Base-by-base conservation (phyloP, 257 asterid species). In the Penstemon eatonii region DNA sequence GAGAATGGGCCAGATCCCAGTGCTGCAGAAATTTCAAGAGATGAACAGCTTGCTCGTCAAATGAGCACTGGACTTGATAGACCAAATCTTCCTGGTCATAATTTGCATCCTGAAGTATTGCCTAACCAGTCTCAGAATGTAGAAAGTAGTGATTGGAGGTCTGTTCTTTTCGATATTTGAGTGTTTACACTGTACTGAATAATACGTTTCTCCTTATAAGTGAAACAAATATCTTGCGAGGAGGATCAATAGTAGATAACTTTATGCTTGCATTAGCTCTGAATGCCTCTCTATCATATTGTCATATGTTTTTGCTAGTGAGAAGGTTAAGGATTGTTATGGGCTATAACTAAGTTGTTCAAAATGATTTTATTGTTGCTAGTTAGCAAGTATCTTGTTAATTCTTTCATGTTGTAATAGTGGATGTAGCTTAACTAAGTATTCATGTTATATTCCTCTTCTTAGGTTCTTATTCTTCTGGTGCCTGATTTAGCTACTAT, bases 21-120 rank as follows among this genome's bases (percentile, higher is more conserved):
- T 46, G 77, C 82, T 19, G 75, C 86, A 33, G 96, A 83, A 40
- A 76, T 79, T 71, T 86, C 94, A 13, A 82, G 89, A 64, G 98
- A 91, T 60, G 98, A 89, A 80, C 91, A 89, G 81, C 96, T 91
- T 74, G 96, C 96, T 53, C 98, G 89, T 66, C 94, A 91, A 79
- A 78, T 89, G 72, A 86, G 95, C 77, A 79, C 85, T 54, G 92
- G 84, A 68, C 83, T 86, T 70, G 84, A 92, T 72, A 83, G 81
- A 71, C 83, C 87, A 49, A 89, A 87, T 80, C 80, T 78, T 76
- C 86, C 94, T 63, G 95, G 87, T 67, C 95, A 82, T 73, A 71
- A 65, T 68, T 69, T 76, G 59, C 80, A 86, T 49, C 66, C 87
- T 42, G 94, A 82, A 77, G 89, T 70, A 51, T 86, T 84, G 45